Percentiles rank a stretch among this genome's conserved stretches.
These are phyloP conservation scores for Neurospora sp. DNA, from an alignment of 495 filamentous ascomycete genomes.

Conservation along the genomic window DNA sequence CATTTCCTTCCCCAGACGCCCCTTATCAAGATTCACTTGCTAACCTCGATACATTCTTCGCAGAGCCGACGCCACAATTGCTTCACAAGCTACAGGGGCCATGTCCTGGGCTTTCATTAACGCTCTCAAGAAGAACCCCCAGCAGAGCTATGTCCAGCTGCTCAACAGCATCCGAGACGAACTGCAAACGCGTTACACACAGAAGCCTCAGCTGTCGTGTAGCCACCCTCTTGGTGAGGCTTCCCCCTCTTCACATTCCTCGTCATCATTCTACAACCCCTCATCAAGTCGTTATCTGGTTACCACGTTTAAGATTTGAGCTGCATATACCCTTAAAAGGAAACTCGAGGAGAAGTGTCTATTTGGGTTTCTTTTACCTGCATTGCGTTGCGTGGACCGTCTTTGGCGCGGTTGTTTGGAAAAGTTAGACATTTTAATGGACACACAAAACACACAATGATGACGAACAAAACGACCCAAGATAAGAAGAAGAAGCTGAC, in stretches of 20 bases:
- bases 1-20: not conserved
- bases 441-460: not conserved
- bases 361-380: not conserved
- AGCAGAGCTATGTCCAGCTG: conserved; percentile 94
- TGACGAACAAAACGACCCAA: not conserved
- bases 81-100: conserved; percentile 84
- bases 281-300: conserved; percentile 9
- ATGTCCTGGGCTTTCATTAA: conserved; percentile 98
- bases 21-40: conserved; percentile 11
- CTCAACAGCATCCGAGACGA: conserved; percentile 94
- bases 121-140: conserved; percentile 90
- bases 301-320: conserved; percentile 18
- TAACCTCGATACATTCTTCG: not conserved
- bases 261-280: not conserved
- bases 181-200: conserved; percentile 75
- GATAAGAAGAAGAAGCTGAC: conserved; percentile 7
- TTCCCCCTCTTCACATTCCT: conserved; percentile 1
- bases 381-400: not conserved
- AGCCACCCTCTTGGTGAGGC: conserved; percentile 82
- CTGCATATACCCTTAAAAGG: not conserved
- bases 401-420: not conserved
- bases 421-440: not conserved
- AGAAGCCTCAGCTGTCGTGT: conserved; percentile 95
- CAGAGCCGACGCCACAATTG: conserved; percentile 55
- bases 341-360: not conserved